A percentile compares a stretch with the other conserved stretches of the same genome.
These are phyloP conservation scores for Aspergillus bombycis DNA, from an alignment of 2,329 filamentous ascomycete species.

Conservation along the genomic window DNA sequence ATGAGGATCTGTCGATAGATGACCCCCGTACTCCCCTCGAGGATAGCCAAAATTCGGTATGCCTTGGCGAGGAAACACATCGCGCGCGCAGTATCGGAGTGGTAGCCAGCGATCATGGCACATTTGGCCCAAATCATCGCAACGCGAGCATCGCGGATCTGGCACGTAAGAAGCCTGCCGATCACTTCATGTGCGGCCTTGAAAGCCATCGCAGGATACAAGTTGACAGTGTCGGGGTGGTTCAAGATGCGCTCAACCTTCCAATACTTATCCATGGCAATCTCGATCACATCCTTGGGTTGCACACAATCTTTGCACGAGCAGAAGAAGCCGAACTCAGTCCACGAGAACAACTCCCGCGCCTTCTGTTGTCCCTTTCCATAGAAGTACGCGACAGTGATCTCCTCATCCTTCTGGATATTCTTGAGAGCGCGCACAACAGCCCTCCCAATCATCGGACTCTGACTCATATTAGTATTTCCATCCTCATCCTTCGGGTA, in stretches of 20 bases:
- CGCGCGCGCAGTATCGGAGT: constrained; percentile 28
- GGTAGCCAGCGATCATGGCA: constrained; percentile 26
- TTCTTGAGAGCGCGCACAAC: constrained; percentile 20
- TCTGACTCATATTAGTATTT: neutral
- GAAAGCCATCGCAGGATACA: constrained; percentile 19
- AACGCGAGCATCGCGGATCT: constrained; percentile 20
- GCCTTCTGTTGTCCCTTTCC: neutral
- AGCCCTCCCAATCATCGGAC: constrained; percentile 3
- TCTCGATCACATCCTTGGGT: constrained; percentile 16
- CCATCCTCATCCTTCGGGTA: constrained; percentile 7
- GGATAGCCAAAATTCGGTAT: constrained; percentile 6
- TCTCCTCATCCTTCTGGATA: constrained; percentile 29
- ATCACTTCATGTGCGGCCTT: constrained; percentile 17
- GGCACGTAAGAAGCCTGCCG: neutral
- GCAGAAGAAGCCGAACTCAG: constrained; percentile 28
- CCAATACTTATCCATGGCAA: constrained; percentile 11
- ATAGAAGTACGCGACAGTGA: constrained; percentile 27
- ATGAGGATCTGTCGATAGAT: constrained; percentile 12
- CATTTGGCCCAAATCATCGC: constrained; percentile 23
- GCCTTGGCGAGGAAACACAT: constrained; percentile 23
- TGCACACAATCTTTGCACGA: constrained; percentile 25
- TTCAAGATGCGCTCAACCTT: constrained; percentile 10
- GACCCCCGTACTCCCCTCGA: constrained; percentile 16
- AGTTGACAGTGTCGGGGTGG: constrained; percentile 7
- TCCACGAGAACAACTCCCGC: constrained; percentile 18